Evolutionary conservation across 495 filamentous ascomycete species (phyloP), one percentile per base, ranked within the genome.

Genomic region (Hyaloscypha hepaticicola): DNA sequence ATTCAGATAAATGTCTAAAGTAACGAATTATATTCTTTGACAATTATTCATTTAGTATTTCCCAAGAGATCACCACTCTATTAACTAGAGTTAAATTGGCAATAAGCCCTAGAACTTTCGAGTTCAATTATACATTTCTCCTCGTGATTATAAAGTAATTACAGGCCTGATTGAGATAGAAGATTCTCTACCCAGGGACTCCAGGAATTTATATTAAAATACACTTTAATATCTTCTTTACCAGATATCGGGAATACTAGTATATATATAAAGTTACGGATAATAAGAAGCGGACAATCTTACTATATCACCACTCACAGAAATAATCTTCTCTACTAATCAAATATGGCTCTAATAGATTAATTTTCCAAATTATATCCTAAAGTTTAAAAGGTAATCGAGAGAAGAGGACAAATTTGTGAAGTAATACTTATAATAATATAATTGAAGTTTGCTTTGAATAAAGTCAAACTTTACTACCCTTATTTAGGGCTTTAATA

Each of bases 171-270:
- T 63, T 63, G 29, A 53, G 45, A 38, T 63, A 63, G 45, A 53
- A 29, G 25, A 50, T 52, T 31, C 29, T 63, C 49, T 31, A 55
- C 14, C 60, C 29, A 63, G 48, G 60, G 29, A 63, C 25, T 21
- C 48, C 14, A 63, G 60, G 60, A 63, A 63, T 63, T 55, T 63
- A 21, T 63, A 63, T 63, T 5, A 26, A 34, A 52, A 24, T 63
- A 38, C 27, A 38, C 3, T 55, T 63, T 50, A 63, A 63, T 27
- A 31, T 24, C 0, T 48, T 53, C 12, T 63, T 63, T 55, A 26
- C 48, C 5, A 63, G 45, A 53, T 2, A 55, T 26, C 26, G 27
- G 45, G 48, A 63, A 41, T 29, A 25, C 1, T 63, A 41, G 26
- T 41, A 63, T 52, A 63, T 24, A 22, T 63, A 6, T 63, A 63